Evolutionary conservation across 805 yeast species (phyloP), one percentile per base, ranked within the genome.

Genomic region (Ogataea thermomethanolica): DNA sequence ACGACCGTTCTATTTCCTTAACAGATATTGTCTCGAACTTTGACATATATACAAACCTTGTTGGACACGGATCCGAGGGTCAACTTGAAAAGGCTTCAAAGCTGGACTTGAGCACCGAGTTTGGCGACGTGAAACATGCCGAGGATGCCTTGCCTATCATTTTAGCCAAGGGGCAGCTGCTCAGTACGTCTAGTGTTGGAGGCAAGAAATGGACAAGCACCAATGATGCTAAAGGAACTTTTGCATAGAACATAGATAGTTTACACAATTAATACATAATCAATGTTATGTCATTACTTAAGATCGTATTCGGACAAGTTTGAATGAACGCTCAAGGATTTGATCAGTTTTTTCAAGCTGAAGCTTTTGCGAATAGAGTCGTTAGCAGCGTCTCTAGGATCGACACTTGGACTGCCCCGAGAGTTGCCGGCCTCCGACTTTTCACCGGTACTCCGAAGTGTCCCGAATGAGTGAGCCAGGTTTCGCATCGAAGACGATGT

Each of bases 11-110:
- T 14, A 38, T 45, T 11, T 81, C 91, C 15, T 65, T 82, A 42
- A 66, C 78, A 9, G 79, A 76, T 29, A 73, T 83, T 4, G 79
- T 84, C 1, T 80, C 81, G 0, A 68, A 73, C 7, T 84, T 75
- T 66, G 75, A 81, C 53, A 71, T 87, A n/a, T 88, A 71, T 56
- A 69, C 74, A 15, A 74, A 77, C 41, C 71, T 72, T 45, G 69
- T 67, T 17, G 83, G 85, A 33, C 66, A 65, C 29, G 95, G 95
- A 24, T 65, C 78, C 3, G 84, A 78, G 51, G 95, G 95, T 41
- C 70, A 73, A 7, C 58, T 84, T 20, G 85, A 81, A 37, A 80
- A 76, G 53, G 95, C 91, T 2, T 81, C 91, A 7, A 73, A 76
- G 41, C 65, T 69, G 13, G 84, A 80, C 44, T 58, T 87, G 28